Evolutionary conservation across 2,329 filamentous ascomycete genomes (phyloP), one percentile per base, ranked within the genome.

Genomic region (Botrytis cinerea): DNA sequence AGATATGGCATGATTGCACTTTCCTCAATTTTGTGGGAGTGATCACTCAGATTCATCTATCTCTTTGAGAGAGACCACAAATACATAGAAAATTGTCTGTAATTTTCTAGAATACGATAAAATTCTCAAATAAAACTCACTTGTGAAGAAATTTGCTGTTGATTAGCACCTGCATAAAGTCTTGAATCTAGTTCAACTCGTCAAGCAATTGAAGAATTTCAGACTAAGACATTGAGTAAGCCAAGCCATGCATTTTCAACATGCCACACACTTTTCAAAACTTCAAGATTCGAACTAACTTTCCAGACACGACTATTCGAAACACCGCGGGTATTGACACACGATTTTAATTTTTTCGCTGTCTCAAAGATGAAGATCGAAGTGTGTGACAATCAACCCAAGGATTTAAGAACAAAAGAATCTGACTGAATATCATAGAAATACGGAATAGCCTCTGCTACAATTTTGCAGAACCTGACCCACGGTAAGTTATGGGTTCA

Each of bases 271-370:
- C 35, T 18, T 16, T n/a, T 1, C 6, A n/a, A 38, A 22, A 4
- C 2, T n/a, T 7, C 2, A 61, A 2, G 12, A 0, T n/a, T 40
- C 9, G n/a, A n/a, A n/a, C 8, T 16, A 12, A 2, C 4, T 16
- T 35, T 25, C 0, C 1, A 16, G 22, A 18, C 5, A 1, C 8
- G 4, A 61, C 22, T 0, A 54, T 8, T 38, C 12, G 14, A 5
- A 61, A 25, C 2, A 9, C 12, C 0, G 12, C 35, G 1, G 10
- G 38, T n/a, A 40, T 61, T 12, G 35, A 18, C 22, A 18, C 25
- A 40, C 16, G 22, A 40, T 6, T 25, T 40, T 12, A n/a, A n/a
- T 12, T 61, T 5, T 38, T 7, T n/a, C n/a, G n/a, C 40, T 6
- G 8, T 40, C 22, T n/a, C 3, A 40, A 54, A 7, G 35, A 25